Evolutionary conservation across 352 stramenopile genomes (phyloP).

Genomic region (Phytophthora brassicae): DNA sequence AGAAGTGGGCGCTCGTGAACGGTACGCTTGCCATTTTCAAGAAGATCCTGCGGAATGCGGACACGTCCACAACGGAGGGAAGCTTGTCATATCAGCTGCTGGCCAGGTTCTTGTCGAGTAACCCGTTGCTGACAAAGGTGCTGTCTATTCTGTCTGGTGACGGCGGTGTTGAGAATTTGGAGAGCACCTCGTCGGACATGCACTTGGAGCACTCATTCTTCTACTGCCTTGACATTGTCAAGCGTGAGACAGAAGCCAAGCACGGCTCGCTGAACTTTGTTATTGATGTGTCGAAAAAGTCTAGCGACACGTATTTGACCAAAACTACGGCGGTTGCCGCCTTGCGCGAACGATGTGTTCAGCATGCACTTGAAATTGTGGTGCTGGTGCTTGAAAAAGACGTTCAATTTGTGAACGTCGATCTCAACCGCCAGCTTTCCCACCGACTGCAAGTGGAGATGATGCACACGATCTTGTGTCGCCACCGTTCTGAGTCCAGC

Average conservation of each 20-base stretch:
- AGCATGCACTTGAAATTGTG: conserved; percentile 78
- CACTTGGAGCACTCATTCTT: conserved; percentile 82
- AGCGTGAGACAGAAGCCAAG: conserved; percentile 68
- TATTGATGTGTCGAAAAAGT: conserved; percentile 49
- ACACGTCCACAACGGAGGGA: conserved; percentile 46
- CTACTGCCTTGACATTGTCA: conserved; percentile 79
- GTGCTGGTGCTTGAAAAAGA: conserved; percentile 76
- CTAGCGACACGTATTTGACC: conserved; percentile 49
- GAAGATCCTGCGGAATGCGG: conserved; percentile 62
- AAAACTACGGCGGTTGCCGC: conserved; percentile 51
- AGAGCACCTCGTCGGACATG: conserved; percentile 70
- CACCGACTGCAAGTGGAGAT: conserved; percentile 74
- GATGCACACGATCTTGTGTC: conserved; percentile 75
- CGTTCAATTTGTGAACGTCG: conserved; percentile 60
- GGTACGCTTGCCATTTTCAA: conserved; percentile 76
- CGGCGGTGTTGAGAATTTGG: conserved; percentile 70
- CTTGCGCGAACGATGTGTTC: conserved; percentile 67
- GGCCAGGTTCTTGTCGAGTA: conserved; percentile 68
- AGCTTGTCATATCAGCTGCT: conserved; percentile 71
- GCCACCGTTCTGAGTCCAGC: conserved; percentile 73
- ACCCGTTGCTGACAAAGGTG: conserved; percentile 66
- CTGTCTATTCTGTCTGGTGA: conserved; percentile 70
- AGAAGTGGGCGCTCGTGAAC: conserved; percentile 83
- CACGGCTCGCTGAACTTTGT: conserved; percentile 73
- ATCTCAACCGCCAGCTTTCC: conserved; percentile 56